Base-by-base conservation (phyloP, 805 yeast species). In the Lachancea sp. region DNA sequence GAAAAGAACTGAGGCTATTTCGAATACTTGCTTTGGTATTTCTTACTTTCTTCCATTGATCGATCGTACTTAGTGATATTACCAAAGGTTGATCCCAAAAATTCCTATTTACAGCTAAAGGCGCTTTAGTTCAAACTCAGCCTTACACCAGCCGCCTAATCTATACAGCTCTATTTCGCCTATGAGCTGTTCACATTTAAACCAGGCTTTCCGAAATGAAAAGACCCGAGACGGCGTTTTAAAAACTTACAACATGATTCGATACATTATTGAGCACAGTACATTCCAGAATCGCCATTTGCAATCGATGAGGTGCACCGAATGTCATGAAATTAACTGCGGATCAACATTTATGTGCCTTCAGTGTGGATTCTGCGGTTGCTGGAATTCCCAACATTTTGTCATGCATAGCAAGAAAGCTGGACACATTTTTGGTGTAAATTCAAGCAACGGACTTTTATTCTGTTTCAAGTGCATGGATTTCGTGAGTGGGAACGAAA, bases 401-500 rank as follows among this genome's bases (percentile, higher is more conserved):
- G 52, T 61, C 20, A 47, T 46, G 6, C 83, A 77, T 56, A 71
- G 76, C 13, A 65, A 67, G 46, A 48, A 54, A 12, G 55, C 61
- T 2, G 74, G 75, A 17, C 86, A 79, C 60, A 57, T 68, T 2
- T 71, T 78, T 57, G 86, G 81, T 17, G 80, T 86, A 28, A 88
- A 83, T 58, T 69, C 87, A 2, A 65, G 68, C 15, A 72, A 77
- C 36, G 89, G 89, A 1, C 70, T 80, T 34, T 60, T 89, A 32
- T 81, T 76, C 54, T 90, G 97, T 60, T 83, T 83, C 60, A 76
- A 72, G 57, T 90, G 97, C 62, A 73, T 75, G 12, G 80, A 80
- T 50, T 82, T 80, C 53, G 75, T 84, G 19, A 74, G 80, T 45
- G 83, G 83, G 50, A 69, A 74, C 2, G 64, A 64, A 34, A 60